Evolutionary conservation across 805 yeast genomes (phyloP).

Genomic region (Teunomyces gatunensis): DNA sequence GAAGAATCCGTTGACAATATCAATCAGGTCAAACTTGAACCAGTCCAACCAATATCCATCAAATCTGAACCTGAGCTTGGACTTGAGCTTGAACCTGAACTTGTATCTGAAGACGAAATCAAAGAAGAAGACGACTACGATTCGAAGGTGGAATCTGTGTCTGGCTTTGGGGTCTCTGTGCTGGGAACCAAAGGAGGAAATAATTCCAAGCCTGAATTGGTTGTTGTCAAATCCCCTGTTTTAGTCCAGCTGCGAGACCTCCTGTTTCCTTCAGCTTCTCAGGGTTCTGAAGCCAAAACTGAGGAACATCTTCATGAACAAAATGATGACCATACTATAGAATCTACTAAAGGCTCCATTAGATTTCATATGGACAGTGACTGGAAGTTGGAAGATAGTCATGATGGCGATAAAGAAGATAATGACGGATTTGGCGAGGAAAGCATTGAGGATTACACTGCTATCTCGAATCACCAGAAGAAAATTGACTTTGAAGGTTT

Average conservation of each 20-base stretch:
- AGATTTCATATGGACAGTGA: constrained; percentile 33
- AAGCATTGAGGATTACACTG: neutral
- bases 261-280: neutral
- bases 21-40: neutral
- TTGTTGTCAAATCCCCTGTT: neutral
- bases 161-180: neutral
- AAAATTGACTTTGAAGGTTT: constrained; percentile 11
- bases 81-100: neutral
- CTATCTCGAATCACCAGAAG: neutral
- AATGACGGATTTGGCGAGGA: constrained; percentile 29
- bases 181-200: neutral
- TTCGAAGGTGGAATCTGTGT: neutral
- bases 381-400: constrained; percentile 38
- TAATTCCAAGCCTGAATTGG: neutral
- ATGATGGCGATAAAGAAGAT: constrained; percentile 40
- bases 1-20: neutral
- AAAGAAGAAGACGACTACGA: neutral
- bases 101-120: neutral
- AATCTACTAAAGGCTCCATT: constrained; percentile 16
- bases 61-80: neutral
- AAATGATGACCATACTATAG: constrained; percentile 6
- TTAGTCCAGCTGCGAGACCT: neutral
- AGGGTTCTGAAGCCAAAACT: neutral
- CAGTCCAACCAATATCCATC: no score
- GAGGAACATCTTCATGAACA: neutral